phyloP scores from a whole-genome alignment of 208 protist species.

The Acanthamoeba triangularis region DNA sequence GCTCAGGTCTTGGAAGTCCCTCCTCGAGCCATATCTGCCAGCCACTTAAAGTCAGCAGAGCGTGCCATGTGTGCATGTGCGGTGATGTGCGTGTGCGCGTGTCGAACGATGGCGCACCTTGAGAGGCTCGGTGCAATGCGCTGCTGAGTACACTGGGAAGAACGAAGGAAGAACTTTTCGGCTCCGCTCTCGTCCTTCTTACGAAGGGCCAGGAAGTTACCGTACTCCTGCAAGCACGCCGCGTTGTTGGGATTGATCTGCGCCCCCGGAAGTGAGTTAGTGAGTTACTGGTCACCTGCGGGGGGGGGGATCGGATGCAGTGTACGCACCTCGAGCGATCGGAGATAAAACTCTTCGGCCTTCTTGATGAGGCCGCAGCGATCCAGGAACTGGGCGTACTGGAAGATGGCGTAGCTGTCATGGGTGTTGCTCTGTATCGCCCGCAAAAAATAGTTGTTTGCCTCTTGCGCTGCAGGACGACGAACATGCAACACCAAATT shows the following conservation, averaged over 20 bases:
- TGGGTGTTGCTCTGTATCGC: conserved; percentile 79
- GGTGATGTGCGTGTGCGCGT: too few species aligned
- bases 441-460: conserved; percentile 77
- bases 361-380: conserved; percentile 62
- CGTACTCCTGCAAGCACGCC: conserved; percentile 81
- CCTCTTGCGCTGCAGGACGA: conserved; percentile 59
- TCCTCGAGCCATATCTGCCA: conserved; percentile 12
- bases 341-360: conserved; percentile 82
- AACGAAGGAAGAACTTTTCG: conserved; percentile 82
- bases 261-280: not conserved
- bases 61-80: not conserved
- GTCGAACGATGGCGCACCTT: not conserved
- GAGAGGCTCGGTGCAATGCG: conserved; percentile 25
- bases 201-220: conserved; percentile 76
- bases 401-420: conserved; percentile 75
- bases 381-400: conserved; percentile 84
- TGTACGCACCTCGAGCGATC: conserved; percentile 61
- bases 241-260: conserved; percentile 82
- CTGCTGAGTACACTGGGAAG: conserved; percentile 72
- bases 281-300: not conserved
- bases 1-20: conserved; percentile 24
- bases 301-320: not conserved
- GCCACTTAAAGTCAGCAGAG: not conserved
- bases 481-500: not conserved
- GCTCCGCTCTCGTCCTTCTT: conserved; percentile 66